phyloP scores from a whole-genome alignment of 129 eudicot genomes.

The Solidago caesia region DNA sequence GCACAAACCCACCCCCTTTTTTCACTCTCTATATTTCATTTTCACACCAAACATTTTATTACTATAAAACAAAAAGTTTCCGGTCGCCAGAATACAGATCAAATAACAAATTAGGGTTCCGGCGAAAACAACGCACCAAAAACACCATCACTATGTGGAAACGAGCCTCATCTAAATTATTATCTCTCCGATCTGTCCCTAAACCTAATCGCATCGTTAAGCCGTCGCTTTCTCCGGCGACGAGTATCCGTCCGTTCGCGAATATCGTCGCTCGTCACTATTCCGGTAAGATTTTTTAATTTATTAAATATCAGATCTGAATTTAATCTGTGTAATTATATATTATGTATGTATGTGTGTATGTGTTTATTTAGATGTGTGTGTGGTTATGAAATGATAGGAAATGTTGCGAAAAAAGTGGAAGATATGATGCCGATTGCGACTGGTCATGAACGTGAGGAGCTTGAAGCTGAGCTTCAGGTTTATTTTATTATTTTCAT shows the following conservation, averaged over 20 bases:
- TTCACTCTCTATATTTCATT: constrained; percentile 6
- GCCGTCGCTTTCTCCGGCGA: constrained; percentile 19
- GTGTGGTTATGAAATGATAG: constrained; percentile 11
- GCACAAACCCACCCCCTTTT: neutral
- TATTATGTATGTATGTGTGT: neutral
- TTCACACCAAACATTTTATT: neutral
- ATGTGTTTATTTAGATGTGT: constrained; percentile 5
- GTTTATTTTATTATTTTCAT: constrained; percentile 16
- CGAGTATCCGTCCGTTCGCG: constrained; percentile 21
- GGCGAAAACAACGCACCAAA: constrained; percentile 10
- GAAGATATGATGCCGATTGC: constrained; percentile 75
- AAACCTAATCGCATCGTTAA: constrained; percentile 31
- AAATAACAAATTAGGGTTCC: constrained; percentile 32
- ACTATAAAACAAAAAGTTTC: constrained; percentile 10
- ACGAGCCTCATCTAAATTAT: constrained; percentile 32
- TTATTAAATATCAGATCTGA: constrained; percentile 19
- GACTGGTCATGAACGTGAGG: constrained; percentile 75
- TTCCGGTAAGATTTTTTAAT: constrained; percentile 23
- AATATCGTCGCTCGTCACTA: constrained; percentile 23
- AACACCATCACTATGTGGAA: constrained; percentile 28
- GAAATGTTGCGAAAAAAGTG: constrained; percentile 31
- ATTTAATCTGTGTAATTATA: neutral
- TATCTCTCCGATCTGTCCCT: constrained; percentile 31
- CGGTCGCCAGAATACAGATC: constrained; percentile 36
- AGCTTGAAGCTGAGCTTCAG: constrained; percentile 70